A percentile compares a stretch with the other conserved stretches of the same genome.
These are phyloP conservation scores for Recurvomyces mirabilis DNA, from an alignment of 495 filamentous ascomycete genomes.

Conservation along the genomic window DNA sequence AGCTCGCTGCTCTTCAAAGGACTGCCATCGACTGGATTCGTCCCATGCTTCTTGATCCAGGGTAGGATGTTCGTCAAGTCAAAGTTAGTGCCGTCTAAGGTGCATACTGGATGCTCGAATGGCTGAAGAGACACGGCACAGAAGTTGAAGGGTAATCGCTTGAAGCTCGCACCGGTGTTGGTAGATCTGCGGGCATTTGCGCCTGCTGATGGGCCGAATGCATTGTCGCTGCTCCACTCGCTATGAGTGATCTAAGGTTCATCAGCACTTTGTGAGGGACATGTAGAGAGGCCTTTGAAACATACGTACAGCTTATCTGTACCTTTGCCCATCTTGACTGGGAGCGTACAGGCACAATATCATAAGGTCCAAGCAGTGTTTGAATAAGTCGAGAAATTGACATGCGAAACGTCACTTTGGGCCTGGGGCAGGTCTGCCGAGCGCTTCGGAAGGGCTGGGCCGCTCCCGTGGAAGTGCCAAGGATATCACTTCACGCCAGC, in stretches of 20 bases:
- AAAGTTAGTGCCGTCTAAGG: constrained; percentile 31
- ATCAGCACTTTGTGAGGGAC: constrained; percentile 4
- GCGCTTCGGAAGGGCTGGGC: too few species aligned
- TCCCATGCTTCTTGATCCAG: constrained; percentile 88
- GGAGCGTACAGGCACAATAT: too few species aligned
- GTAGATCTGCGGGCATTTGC: constrained; percentile 46
- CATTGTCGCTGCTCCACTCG: constrained; percentile 88
- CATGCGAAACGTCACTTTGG: too few species aligned
- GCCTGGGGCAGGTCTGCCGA: too few species aligned
- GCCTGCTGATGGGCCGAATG: constrained; percentile 65
- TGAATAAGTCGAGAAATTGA: too few species aligned
- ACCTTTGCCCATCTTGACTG: constrained; percentile 28
- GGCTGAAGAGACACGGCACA: constrained; percentile 93
- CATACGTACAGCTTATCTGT: constrained; percentile 69
- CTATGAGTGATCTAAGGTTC: constrained; percentile 68
- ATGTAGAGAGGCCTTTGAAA: constrained; percentile 10
- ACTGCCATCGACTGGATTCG: constrained; percentile 76
- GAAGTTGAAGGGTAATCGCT: constrained; percentile 92
- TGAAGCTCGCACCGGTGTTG: constrained; percentile 54
- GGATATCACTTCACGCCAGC: too few species aligned
- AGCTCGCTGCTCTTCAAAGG: constrained; percentile 71
- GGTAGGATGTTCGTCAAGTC: constrained; percentile 40
- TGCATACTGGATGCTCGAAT: constrained; percentile 37
- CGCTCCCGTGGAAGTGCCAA: too few species aligned
- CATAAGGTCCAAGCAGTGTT: too few species aligned